Evolutionary conservation across 805 yeast genomes (phyloP).

Genomic region (Wickerhamiella hasegawae): DNA sequence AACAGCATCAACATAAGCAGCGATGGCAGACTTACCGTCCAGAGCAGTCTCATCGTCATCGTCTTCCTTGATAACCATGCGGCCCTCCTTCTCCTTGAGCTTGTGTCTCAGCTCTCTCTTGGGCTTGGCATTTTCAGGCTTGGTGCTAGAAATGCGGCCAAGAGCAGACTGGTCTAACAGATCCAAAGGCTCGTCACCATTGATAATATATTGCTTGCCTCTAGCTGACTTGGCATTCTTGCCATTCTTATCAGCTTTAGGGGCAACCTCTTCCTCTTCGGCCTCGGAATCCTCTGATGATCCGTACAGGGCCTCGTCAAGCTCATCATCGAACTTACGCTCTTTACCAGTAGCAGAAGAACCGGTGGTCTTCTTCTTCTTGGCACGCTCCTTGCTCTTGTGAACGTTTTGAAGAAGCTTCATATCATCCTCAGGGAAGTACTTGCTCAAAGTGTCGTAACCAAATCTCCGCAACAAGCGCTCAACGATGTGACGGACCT

Average conservation of each 20-base stretch:
- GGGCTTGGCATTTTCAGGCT: conserved; percentile 43
- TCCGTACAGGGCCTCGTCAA: conserved; percentile 82
- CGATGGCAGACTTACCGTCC: conserved; percentile 39
- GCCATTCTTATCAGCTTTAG: background rate
- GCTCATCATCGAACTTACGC: conserved; percentile 62
- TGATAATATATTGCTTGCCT: conserved; percentile 51
- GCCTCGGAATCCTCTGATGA: conserved; percentile 43
- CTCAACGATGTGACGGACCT: conserved; percentile 85
- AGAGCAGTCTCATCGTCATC: conserved; percentile 16
- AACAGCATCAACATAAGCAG: conserved; percentile 89
- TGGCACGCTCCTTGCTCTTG: conserved; percentile 71
- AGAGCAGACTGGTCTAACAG: conserved; percentile 71
- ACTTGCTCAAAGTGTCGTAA: conserved; percentile 60
- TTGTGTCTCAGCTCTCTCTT: conserved; percentile 18
- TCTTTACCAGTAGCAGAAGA: conserved; percentile 24
- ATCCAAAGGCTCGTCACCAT: conserved; percentile 68
- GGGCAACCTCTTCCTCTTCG: conserved; percentile 21
- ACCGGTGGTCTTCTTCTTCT: conserved; percentile 39
- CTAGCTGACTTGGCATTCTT: conserved; percentile 16
- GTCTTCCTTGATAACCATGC: conserved; percentile 39
- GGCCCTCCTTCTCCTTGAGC: conserved; percentile 40
- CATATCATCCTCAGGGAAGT: conserved; percentile 81
- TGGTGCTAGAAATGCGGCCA: conserved; percentile 77
- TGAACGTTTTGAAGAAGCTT: conserved; percentile 73
- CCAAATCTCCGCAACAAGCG: conserved; percentile 83